Evolutionary conservation across 306 rosid species (phyloP).

Genomic region (Citrullus mucosospermus): DNA sequence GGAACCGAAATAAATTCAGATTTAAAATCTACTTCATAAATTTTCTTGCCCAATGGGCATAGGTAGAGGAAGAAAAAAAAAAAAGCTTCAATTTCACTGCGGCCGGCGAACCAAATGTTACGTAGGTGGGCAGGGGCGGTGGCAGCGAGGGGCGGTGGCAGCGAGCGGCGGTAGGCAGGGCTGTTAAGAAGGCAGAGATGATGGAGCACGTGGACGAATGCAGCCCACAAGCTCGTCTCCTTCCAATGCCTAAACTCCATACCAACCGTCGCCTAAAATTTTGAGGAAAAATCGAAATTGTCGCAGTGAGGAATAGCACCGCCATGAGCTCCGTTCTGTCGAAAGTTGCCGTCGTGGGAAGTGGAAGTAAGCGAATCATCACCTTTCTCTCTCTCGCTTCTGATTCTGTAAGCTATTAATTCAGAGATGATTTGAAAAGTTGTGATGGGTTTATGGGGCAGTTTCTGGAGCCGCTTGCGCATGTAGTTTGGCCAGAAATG

Average conservation of each 20-base stretch:
- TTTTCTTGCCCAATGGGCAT: too few relatives aligned
- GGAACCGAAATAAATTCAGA: too few relatives aligned
- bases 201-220: not conserved
- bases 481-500: slow-evolving; percentile 67
- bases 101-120: not conserved
- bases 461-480: slow-evolving; percentile 94
- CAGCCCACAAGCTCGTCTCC: not conserved
- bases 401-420: not conserved
- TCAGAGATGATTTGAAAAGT: not conserved
- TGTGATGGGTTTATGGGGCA: slow-evolving; percentile 16
- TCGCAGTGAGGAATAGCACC: not conserved
- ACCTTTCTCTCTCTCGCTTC: not conserved
- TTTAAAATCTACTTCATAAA: too few relatives aligned
- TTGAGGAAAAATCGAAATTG: not conserved
- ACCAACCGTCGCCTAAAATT: not conserved
- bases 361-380: slow-evolving; percentile 47
- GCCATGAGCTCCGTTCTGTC: slow-evolving; percentile 31
- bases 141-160: not conserved
- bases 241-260: not conserved
- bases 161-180: not conserved
- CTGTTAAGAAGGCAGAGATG: not conserved
- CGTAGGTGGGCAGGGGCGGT: not conserved
- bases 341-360: slow-evolving; percentile 65
- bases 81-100: too few relatives aligned
- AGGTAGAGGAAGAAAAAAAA: too few relatives aligned